Conservation (phyloP, 805 yeast genomes). For the Nakazawaea pomicola region DNA sequence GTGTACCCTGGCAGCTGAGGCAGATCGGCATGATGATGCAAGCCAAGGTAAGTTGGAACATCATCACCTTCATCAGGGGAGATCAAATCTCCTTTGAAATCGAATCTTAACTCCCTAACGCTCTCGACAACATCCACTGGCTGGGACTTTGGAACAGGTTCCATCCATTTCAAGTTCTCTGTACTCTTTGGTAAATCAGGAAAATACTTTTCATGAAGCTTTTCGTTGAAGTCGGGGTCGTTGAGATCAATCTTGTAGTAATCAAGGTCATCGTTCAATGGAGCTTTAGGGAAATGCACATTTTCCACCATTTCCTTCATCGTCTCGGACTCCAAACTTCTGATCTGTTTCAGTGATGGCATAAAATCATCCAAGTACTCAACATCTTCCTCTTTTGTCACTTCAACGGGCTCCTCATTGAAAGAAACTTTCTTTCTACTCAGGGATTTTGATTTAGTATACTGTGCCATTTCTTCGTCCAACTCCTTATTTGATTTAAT, state of each 20-base stretch:
- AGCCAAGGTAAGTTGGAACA: conserved; percentile 56
- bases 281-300: conserved; percentile 66
- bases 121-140: conserved; percentile 34
- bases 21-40: conserved; percentile 88
- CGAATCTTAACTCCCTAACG: conserved; percentile 75
- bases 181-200: conserved; percentile 87
- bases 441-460: too few species aligned
- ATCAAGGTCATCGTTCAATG: conserved; percentile 18
- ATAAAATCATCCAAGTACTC: conserved; percentile 48
- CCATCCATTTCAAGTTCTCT: conserved; percentile 88
- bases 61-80: conserved; percentile 33
- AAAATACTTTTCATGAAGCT: conserved; percentile 78
- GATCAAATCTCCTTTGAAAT: conserved; percentile 76
- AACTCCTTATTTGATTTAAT: conserved; percentile 13
- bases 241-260: conserved; percentile 48
- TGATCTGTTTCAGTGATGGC: conserved; percentile 42
- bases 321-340: conserved; percentile 31
- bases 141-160: conserved; percentile 46
- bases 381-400: conserved; percentile 32
- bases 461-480: conserved; percentile 17
- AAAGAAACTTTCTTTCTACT: not conserved
- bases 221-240: conserved; percentile 74
- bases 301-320: conserved; percentile 35
- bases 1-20: conserved; percentile 95
- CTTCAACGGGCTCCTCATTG: conserved; percentile 1